Evolutionary conservation across 2,329 filamentous ascomycete species (phyloP), one percentile per base, ranked within the genome.

Genomic region (Domatiomyces catenatus): DNA sequence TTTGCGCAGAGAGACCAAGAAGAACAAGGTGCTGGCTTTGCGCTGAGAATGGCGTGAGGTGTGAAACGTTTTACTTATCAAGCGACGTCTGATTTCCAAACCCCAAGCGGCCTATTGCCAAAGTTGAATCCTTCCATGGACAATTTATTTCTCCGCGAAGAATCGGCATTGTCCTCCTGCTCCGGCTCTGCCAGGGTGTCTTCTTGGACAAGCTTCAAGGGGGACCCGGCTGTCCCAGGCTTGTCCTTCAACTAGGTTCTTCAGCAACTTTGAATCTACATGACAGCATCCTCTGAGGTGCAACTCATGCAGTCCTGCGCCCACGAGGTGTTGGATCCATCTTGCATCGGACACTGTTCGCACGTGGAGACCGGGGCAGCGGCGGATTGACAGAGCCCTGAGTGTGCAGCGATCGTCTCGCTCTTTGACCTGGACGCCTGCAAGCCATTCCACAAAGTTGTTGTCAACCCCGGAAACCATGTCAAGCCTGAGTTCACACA

Each of bases 11-110:
- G 46, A 8, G 48, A 28, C 22, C 52, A 54, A 8, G 57, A 59
- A 51, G 49, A 56, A 39, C 51, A 55, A 39, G 57, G 57, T 1
- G 80, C 74, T 10, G 81, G 81, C 0, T 84, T 84, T 61, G 71
- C 73, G 10, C 65, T 88, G 55, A 76, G 83, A 42, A 76, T 88
- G 69, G 69, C 67, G n/a, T 71, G 53, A 54, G 44, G 20, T 19
- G 15, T 22, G 42, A 22, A 44, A 15, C 18, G 32, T 39, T 39
- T 4, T 39, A 12, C 32, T 15, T 15, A 36, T 36, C 32, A 39
- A 39, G 32, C 32, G 2, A 39, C 10, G 10, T 39, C 32, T 12
- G 15, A 15, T 39, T 39, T 15, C 32, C 12, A 5, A 39, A 12
- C 32, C 15, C 32, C 32, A 10, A 39, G 3, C 10, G 12, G 32